A percentile compares a stretch with the other conserved stretches of the same genome.
Evolutionary conservation across 768 basidiomycete genomes (phyloP).

Genomic region (Suillus lakei): DNA sequence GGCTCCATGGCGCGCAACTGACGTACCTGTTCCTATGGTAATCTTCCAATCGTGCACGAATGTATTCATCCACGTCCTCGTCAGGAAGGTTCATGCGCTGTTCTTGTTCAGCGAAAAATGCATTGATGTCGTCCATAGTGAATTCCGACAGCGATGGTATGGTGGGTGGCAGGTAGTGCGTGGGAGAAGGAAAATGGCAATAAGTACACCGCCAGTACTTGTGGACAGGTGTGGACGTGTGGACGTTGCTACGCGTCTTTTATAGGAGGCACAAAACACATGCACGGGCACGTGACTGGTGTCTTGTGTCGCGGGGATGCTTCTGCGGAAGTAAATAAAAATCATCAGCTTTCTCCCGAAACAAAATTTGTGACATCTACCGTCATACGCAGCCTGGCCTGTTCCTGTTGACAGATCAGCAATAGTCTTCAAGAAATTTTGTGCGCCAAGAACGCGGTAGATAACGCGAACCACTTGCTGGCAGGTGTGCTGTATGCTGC

Average conservation of each 20-base stretch:
- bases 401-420: not conserved
- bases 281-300: conserved; percentile 12
- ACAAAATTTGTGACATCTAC: not conserved
- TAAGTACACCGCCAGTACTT: conserved; percentile 5
- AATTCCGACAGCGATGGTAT: not conserved
- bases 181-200: not conserved
- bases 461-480: conserved; percentile 5
- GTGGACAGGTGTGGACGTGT: not conserved
- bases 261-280: conserved; percentile 10
- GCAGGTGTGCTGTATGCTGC: conserved; percentile 7
- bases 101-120: conserved; percentile 61
- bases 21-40: conserved; percentile 23
- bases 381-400: not conserved
- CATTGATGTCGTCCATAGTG: conserved; percentile 42
- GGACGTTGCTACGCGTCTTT: conserved; percentile 4
- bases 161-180: not conserved
- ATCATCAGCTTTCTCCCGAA: not conserved
- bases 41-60: conserved; percentile 35
- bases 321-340: conserved; percentile 14
- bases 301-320: conserved; percentile 4
- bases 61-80: conserved; percentile 55
- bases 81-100: conserved; percentile 56
- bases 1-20: not conserved
- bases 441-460: not conserved
- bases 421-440: not conserved